Base-by-base conservation (phyloP, 2,329 filamentous ascomycete species). In the Colletotrichum euphorbiae region DNA sequence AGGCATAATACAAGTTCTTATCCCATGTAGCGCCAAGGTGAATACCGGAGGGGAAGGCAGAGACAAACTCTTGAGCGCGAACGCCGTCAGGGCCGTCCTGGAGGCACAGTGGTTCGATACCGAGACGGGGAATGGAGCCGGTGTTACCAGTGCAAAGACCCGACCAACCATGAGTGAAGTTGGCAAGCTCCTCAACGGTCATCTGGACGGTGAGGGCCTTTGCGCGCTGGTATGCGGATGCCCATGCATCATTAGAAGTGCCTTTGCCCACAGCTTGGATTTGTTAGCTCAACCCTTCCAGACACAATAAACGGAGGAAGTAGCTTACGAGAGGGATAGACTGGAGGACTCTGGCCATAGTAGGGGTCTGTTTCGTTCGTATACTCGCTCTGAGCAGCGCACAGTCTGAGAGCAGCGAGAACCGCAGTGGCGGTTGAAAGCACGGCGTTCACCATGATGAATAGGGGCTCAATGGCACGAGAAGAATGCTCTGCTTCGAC, bases 21-120 rank as follows among this genome's bases (percentile, higher is more conserved):
- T 94, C 93, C 91, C 92, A 97, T 0, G 92, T 96, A 1, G 91
- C 87, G 0, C 91, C 93, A 0, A 91, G 89, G 1, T 91, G 93
- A 55, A 97, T 88, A 1, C 91, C 93, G 1, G 93, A 92, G 0
- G 93, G 91, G 75, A 94, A 96, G 3, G 82, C 78, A 45, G 79
- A 85, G 33, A 85, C 82, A 50, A 84, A 73, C 54, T 85, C 83
- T 82, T 79, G 2, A 79, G 82, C n/a, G 2, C 80, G 82, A 0
- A 83, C 0, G 92, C 91, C 12, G 90, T 94, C 1, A 0, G 93
- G 93, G 0, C 92, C 92, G 74, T 97, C 93, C 74, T 96, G 92
- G 31, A 96, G 81, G 78, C 92, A 96, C 24, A 95, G 81, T 80
- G 83, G 0, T 55, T 81, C 80, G 79, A 81, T 84, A 9, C 76